Conservation (phyloP, 306 rosid species). For the Delonix regia region DNA sequence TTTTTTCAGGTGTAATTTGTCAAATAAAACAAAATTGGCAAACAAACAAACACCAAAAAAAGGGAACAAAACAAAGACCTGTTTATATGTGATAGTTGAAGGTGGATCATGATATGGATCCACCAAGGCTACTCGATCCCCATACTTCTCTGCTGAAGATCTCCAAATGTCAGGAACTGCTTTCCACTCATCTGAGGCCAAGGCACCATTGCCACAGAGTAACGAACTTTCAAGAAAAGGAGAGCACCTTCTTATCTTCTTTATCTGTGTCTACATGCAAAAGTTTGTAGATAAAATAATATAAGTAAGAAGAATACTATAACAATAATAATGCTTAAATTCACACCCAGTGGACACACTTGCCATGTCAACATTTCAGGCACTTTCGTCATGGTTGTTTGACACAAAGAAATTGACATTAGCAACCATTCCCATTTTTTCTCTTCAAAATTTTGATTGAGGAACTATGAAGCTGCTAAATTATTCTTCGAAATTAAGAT, state of each 20-base stretch:
- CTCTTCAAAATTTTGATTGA: neutral
- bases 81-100: slow-evolving; percentile 77
- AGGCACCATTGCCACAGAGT: slow-evolving; percentile 43
- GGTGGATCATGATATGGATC: slow-evolving; percentile 93
- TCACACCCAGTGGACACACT: neutral
- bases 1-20: neutral
- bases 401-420: slow-evolving; percentile 14
- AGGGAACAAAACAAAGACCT: slow-evolving; percentile 10
- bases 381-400: slow-evolving; percentile 7
- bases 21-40: neutral
- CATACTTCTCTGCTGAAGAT: slow-evolving; percentile 82
- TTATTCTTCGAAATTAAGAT: neutral
- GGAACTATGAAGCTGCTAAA: neutral
- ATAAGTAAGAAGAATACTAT: neutral
- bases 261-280: slow-evolving; percentile 51
- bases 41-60: slow-evolving; percentile 1
- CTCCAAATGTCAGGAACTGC: slow-evolving; percentile 98
- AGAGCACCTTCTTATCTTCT: slow-evolving; percentile 70
- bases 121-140: slow-evolving; percentile 69
- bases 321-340: neutral
- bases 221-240: slow-evolving; percentile 78
- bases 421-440: neutral
- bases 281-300: slow-evolving; percentile 6
- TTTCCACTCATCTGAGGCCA: slow-evolving; percentile 71
- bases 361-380: neutral